phyloP scores from a whole-genome alignment of 108 stramenopile genomes.

The Cyclotella atomus region DNA sequence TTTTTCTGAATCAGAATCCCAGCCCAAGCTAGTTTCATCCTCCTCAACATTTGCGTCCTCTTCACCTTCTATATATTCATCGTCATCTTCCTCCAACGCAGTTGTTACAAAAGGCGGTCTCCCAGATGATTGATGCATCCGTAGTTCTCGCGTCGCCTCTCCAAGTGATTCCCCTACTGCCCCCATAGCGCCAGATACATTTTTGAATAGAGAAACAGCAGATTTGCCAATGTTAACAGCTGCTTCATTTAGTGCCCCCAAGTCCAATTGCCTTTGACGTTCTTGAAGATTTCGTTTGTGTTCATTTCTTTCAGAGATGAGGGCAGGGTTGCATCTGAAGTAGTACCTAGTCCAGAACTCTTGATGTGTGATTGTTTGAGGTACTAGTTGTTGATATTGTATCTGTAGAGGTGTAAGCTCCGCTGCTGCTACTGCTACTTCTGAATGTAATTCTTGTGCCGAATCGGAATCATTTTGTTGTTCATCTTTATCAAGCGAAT shows the following conservation, averaged over 20 bases:
- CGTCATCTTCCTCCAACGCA: constrained; percentile 37
- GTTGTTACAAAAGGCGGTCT: constrained; percentile 27
- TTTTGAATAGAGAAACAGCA: neutral
- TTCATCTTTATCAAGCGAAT: constrained; percentile 25
- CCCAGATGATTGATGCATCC: neutral
- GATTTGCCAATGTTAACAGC: constrained; percentile 10
- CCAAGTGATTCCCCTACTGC: neutral
- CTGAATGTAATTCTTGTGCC: neutral
- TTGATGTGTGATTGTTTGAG: constrained; percentile 53
- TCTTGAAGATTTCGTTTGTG: constrained; percentile 15
- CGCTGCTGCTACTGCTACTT: neutral
- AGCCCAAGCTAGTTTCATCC: constrained; percentile 8
- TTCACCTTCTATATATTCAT: constrained; percentile 24
- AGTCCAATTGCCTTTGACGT: neutral
- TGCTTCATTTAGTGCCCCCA: neutral
- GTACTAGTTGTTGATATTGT: constrained; percentile 53
- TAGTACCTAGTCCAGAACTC: constrained; percentile 83
- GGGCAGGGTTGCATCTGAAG: constrained; percentile 55
- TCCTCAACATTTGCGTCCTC: constrained; percentile 16
- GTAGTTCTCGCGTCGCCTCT: neutral
- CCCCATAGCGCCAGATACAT: constrained; percentile 1
- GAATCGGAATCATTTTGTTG: neutral
- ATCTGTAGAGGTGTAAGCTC: constrained; percentile 35
- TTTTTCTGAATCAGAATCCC: constrained; percentile 4
- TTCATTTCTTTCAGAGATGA: constrained; percentile 32